Conservation (phyloP, 2,329 filamentous ascomycete species). For the Arthroderma sp. region DNA sequence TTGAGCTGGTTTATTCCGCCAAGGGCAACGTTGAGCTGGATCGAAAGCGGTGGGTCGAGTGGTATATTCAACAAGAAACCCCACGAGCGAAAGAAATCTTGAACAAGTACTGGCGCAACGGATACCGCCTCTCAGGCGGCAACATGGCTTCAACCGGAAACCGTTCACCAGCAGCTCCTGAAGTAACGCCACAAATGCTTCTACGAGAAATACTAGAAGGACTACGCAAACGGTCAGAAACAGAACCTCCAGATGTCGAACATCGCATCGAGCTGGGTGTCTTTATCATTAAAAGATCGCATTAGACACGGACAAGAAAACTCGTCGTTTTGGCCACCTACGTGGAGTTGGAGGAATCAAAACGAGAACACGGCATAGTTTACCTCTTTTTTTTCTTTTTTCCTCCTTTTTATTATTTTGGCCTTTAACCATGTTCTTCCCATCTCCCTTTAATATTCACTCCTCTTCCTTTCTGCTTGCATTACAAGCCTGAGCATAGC, state of each 20-base stretch:
- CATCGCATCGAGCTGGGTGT: constrained; percentile 35
- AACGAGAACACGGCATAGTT: not conserved
- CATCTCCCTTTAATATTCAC: too few relatives aligned
- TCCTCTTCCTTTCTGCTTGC: too few relatives aligned
- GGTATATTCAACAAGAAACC: constrained; percentile 54
- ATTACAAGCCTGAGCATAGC: too few relatives aligned
- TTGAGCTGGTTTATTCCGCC: constrained; percentile 37
- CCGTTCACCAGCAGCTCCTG: constrained; percentile 16
- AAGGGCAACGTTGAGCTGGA: constrained; percentile 39
- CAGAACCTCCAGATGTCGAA: constrained; percentile 24
- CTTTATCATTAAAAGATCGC: constrained; percentile 36
- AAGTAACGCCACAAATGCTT: constrained; percentile 40
- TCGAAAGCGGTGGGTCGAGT: constrained; percentile 46
- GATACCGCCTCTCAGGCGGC: constrained; percentile 20
- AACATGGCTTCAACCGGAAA: constrained; percentile 15
- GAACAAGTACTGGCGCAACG: constrained; percentile 29
- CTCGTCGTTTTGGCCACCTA: constrained; percentile 4
- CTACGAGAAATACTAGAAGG: constrained; percentile 47
- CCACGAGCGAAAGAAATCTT: constrained; percentile 42
- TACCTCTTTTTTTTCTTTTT: not conserved
- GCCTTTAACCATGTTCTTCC: too few relatives aligned
- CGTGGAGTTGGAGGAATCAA: constrained; percentile 2
- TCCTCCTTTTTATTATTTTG: not conserved
- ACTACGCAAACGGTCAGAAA: constrained; percentile 35
- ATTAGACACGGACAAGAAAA: not conserved